Conservation (phyloP, 768 basidiomycete species). For the Psilocybe azurescens region DNA sequence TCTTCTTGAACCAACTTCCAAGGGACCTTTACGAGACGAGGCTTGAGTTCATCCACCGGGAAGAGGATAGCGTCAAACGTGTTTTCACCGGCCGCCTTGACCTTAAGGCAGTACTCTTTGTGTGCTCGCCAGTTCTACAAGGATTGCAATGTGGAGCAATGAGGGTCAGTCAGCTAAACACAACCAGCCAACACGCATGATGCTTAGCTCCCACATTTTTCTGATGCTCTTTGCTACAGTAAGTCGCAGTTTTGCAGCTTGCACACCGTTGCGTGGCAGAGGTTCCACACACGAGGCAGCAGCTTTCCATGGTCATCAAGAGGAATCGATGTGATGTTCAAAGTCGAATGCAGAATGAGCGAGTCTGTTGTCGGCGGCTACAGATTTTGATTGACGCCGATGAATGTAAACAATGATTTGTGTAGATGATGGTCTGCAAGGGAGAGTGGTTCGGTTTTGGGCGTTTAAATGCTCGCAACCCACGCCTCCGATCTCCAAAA, state of each 20-base stretch:
- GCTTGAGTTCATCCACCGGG: constrained; percentile 4
- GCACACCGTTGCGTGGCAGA: constrained; percentile 5
- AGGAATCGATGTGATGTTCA: no score
- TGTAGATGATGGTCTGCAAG: no score
- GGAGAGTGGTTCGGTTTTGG: no score
- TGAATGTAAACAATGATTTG: no score
- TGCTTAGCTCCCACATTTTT: not conserved
- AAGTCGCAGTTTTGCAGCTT: constrained; percentile 6
- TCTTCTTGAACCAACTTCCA: not conserved
- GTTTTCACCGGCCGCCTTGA: constrained; percentile 1
- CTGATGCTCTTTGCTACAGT: constrained; percentile 11
- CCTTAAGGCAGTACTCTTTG: constrained; percentile 9
- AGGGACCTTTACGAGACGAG: constrained; percentile 9
- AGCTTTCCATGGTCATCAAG: no score
- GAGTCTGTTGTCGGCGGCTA: no score
- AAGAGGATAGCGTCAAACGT: constrained; percentile 11
- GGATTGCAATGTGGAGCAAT: not conserved
- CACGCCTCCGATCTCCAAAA: no score
- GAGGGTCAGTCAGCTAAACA: not conserved
- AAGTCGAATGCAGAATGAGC: no score
- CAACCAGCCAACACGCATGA: not conserved
- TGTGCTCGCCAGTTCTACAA: constrained; percentile 9
- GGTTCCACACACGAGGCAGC: constrained; percentile 3
- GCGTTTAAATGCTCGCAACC: no score
- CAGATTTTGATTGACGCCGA: no score